These are phyloP conservation scores for Botrytis hyacinthi DNA, from an alignment of 2,329 filamentous ascomycete genomes.

Conservation along the genomic window DNA sequence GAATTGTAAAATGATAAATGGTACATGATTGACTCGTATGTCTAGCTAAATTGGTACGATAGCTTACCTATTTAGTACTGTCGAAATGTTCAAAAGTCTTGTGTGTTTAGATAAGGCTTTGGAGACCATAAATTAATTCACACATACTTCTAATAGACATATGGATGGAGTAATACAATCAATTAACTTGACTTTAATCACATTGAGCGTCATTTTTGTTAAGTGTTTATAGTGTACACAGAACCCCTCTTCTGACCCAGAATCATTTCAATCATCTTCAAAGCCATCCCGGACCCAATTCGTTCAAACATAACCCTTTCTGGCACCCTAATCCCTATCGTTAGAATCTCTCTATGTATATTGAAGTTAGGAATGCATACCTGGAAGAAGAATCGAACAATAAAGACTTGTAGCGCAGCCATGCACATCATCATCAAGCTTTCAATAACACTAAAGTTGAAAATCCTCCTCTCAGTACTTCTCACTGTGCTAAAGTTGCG, in stretches of 20 bases:
- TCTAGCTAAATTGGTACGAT: not conserved
- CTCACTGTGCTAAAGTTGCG: constrained; percentile 97
- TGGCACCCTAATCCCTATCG: constrained; percentile 51
- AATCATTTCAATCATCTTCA: constrained; percentile 21
- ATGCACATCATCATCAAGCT: constrained; percentile 88
- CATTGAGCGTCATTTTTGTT: constrained; percentile 1
- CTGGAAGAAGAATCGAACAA: constrained; percentile 99
- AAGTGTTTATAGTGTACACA: constrained; percentile 20
- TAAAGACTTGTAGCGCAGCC: constrained; percentile 94
- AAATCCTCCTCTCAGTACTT: constrained; percentile 92
- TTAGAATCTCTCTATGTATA: not conserved
- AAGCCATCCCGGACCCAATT: constrained; percentile 14
- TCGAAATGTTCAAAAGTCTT: not conserved
- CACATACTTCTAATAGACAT: not conserved
- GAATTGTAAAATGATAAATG: not conserved
- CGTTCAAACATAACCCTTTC: constrained; percentile 66
- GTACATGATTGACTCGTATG: not conserved
- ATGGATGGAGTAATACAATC: constrained; percentile 2
- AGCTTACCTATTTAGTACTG: not conserved
- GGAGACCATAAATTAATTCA: not conserved
- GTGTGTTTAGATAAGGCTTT: not conserved
- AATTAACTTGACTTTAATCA: constrained; percentile 5
- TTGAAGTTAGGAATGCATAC: constrained; percentile 43
- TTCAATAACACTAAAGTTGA: constrained; percentile 96
- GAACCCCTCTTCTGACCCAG: constrained; percentile 15